Evolutionary conservation across 805 yeast genomes (phyloP), one percentile per base, ranked within the genome.

Genomic region (Starmerella apis): DNA sequence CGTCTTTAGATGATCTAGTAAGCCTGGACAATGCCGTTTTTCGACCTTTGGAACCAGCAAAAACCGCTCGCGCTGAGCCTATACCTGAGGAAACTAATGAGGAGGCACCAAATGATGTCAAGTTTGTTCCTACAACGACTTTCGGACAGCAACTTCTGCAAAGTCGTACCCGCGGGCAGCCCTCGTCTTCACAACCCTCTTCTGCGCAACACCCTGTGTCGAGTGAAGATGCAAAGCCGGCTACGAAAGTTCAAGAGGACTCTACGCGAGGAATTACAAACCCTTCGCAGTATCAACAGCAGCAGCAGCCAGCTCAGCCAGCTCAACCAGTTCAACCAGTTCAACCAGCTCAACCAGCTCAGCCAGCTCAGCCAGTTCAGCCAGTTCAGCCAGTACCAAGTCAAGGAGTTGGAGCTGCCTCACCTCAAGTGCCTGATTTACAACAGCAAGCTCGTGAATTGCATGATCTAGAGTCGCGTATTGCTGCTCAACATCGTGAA

Each of bases 111-210:
- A 49, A 42, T 35, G 54, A 52, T 14, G 61, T 51, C 44, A 53
- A 53, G 39, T 90, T 88, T 67, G 82, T 77, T 48, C 96, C 96
- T 31, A 74, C 87, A 16, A 86, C 96, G 0, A 68, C 75, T 10
- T 90, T 88, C 71, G 97, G 97, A 28, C 95, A 83, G 67, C 74
- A 75, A 31, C 72, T 88, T 47, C 66, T 71, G 24, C 82, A 80
- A 18, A 41, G 23, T 25, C 45, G 45, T 24, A 20, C 24, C 14
- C 45, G 35, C 45, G 18, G n/a, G n/a, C n/a, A n/a, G n/a, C n/a
- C 23, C 8, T 27, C 38, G n/a, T n/a, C 43, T n/a, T 35, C 35
- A 3, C 25, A 13, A 63, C 11, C 10, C 7, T 3, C 37, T 7
- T 33, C 37, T 33, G 22, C 37, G 22, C 35, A 31, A 14, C 7